These are phyloP conservation scores for Arthrobotrys musiformis DNA, from an alignment of 2,329 filamentous ascomycete species.

Conservation along the genomic window DNA sequence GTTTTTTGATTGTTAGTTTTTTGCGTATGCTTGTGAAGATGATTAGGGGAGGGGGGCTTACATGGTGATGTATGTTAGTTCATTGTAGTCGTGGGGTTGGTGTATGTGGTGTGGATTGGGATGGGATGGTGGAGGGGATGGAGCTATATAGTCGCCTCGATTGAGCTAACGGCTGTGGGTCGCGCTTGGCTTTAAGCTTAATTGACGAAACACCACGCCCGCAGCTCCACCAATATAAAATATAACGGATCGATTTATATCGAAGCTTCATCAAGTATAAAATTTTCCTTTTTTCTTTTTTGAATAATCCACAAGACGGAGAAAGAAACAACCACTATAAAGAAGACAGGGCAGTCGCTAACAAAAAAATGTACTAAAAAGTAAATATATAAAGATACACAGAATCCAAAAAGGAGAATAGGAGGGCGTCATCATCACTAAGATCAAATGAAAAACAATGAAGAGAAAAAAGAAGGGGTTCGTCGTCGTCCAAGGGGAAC, in stretches of 20 bases:
- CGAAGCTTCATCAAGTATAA: too few relatives aligned
- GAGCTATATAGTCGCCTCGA: background rate
- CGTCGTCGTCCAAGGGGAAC: background rate
- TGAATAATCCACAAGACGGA: background rate
- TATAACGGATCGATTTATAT: too few relatives aligned
- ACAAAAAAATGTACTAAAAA: slow-evolving; percentile 6
- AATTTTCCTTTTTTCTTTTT: background rate
- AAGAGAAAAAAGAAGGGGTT: background rate
- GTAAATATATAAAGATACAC: slow-evolving; percentile 4
- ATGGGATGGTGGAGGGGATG: background rate
- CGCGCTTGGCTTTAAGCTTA: too few relatives aligned
- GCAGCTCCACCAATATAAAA: too few relatives aligned
- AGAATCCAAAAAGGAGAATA: slow-evolving; percentile 4
- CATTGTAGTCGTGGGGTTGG: too few relatives aligned
- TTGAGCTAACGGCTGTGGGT: background rate
- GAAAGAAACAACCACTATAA: background rate
- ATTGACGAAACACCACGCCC: too few relatives aligned
- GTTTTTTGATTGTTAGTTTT: background rate
- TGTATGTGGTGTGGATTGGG: too few relatives aligned
- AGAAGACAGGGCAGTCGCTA: slow-evolving; percentile 10
- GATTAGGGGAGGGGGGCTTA: background rate
- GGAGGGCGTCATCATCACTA: background rate
- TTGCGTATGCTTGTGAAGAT: background rate
- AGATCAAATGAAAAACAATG: background rate
- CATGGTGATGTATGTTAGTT: slow-evolving; percentile 8